Conservation (phyloP, 1,284 basidiomycete genomes). For the Phellinidium pouzarii region DNA sequence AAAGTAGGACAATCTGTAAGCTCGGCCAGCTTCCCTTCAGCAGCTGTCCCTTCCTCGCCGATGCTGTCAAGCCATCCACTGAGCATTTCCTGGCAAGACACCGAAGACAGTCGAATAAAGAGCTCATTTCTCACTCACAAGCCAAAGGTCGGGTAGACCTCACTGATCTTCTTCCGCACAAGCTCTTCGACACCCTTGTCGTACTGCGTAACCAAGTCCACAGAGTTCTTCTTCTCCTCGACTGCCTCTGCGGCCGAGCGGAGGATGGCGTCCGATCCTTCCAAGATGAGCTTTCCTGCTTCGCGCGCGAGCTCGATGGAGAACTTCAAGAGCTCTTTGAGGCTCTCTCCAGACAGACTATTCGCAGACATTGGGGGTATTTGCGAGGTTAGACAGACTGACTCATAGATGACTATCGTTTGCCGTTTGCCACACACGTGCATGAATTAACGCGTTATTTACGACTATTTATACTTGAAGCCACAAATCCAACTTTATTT, state of each 20-base stretch:
- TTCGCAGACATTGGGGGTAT: slow-evolving; percentile 23
- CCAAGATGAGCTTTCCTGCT: slow-evolving; percentile 65
- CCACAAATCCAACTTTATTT: too few species aligned
- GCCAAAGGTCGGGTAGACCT: slow-evolving; percentile 70
- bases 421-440: too few species aligned
- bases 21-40: slow-evolving; percentile 61
- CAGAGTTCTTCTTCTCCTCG: slow-evolving; percentile 85
- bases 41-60: slow-evolving; percentile 83
- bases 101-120: too few species aligned
- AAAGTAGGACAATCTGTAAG: slow-evolving; percentile 87
- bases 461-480: background rate
- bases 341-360: slow-evolving; percentile 39
- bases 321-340: slow-evolving; percentile 66
- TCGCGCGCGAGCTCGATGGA: slow-evolving; percentile 65
- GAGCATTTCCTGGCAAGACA: too few species aligned
- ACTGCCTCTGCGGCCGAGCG: slow-evolving; percentile 45
- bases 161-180: slow-evolving; percentile 64
- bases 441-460: background rate
- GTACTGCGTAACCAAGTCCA: slow-evolving; percentile 95
- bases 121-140: slow-evolving; percentile 68
- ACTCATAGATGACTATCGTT: too few species aligned
- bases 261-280: slow-evolving; percentile 69
- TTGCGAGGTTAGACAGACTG: too few species aligned
- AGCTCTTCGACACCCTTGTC: slow-evolving; percentile 90
- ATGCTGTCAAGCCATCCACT: slow-evolving; percentile 62